Percentiles rank a stretch among this genome's conserved stretches.
Evolutionary conservation across 257 asterid genomes (phyloP).

Genomic region (Gynochthodes officinalis): DNA sequence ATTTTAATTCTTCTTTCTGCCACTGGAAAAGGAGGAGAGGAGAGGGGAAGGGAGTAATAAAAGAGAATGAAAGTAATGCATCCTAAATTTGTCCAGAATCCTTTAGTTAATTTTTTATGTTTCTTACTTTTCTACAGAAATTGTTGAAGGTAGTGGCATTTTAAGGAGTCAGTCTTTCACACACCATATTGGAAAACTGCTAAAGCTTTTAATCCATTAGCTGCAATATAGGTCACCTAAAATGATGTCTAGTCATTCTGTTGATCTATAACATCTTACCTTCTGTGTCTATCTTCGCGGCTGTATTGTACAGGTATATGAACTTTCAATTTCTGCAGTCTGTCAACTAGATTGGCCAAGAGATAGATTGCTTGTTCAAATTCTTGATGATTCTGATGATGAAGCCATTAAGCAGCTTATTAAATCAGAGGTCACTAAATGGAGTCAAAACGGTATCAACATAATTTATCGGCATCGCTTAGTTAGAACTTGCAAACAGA

Average conservation of each 20-base stretch:
- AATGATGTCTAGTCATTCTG: neutral
- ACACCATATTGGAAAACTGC: too few species aligned
- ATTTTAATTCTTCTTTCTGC: neutral
- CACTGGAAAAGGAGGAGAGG: neutral
- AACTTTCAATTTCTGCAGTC: conserved; percentile 62
- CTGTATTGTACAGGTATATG: conserved; percentile 45
- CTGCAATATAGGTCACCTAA: neutral
- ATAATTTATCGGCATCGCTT: conserved; percentile 58
- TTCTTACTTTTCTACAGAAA: neutral
- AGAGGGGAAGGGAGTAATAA: neutral
- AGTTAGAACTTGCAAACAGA: too few species aligned
- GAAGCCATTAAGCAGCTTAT: conserved; percentile 46
- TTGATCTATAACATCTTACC: neutral
- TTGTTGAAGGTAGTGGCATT: neutral
- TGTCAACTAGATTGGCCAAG: conserved; percentile 71
- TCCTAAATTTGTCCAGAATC: neutral
- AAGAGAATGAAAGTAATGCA: too few species aligned
- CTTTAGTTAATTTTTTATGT: neutral
- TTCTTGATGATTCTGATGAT: conserved; percentile 68
- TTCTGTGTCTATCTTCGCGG: neutral
- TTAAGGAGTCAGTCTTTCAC: too few species aligned
- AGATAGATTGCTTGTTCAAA: conserved; percentile 52
- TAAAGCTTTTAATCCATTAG: neutral
- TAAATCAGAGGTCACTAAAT: conserved; percentile 44
- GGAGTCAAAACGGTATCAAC: conserved; percentile 60